Base-by-base conservation (phyloP, 192 early-diverging fungal genomes). In the Linnemannia zychae region DNA sequence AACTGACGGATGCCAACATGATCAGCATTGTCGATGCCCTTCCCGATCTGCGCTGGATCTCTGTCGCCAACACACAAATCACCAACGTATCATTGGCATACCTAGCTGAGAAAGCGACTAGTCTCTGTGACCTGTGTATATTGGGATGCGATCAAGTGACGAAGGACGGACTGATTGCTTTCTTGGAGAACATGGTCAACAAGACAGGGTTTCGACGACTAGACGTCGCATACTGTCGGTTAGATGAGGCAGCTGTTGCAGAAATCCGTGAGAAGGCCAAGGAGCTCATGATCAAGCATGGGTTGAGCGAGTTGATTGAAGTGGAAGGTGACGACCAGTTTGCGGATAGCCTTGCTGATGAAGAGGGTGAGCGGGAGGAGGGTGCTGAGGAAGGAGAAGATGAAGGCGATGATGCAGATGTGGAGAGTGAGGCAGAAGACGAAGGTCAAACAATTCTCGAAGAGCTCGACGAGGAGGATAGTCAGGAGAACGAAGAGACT, bases 301-400 rank as follows among this genome's bases (percentile, higher is more conserved):
- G 76, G 0, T 11, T 73, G 16, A 22, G 20, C 0, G 83, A 74
- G 46, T 36, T 69, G 16, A 47, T 79, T 17, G 83, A 85, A 33
- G 70, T 85, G 5, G 83, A 85, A 18, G 83, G 83, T 24, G 83
- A 85, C 38, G 83, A 85, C 4, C 83, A 85, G 63, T 85, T 85
- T 68, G 71, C 78, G 2, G 78, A 85, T 20, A 79, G 74, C 17
- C 71, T 85, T 72, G 2, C 37, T 46, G 69, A 71, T 16, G 82
- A 76, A 5, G 83, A 85, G 9, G 83, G 76, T 0, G 81, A 37
- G 0, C 77, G 79, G 2, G 37, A 66, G 7, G 77, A 79, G 37
- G 74, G 72, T 11, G 74, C 47, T 6, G 80, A 74, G 36, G 68
- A 48, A 16, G 46, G 68, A 1, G 76, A 69, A 1, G 66, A 78